Percentiles rank a stretch among this genome's conserved stretches.
Evolutionary conservation across 1,284 basidiomycete species (phyloP).

Genomic region (Retiboletus flavoniger): DNA sequence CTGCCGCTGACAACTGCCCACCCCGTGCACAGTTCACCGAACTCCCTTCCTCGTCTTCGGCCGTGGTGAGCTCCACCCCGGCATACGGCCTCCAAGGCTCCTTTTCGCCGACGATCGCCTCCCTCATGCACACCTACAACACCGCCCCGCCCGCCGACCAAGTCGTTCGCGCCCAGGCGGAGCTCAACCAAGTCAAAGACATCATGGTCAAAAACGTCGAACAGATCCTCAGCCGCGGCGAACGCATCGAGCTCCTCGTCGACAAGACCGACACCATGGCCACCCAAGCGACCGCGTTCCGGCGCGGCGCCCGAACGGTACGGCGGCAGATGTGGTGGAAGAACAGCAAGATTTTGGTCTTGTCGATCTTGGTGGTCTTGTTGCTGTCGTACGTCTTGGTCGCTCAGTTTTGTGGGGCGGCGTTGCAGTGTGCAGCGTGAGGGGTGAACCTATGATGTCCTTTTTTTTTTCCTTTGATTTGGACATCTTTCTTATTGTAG

Average conservation of each 20-base stretch:
- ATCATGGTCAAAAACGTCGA: conserved; percentile 98
- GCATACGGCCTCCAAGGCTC: conserved; percentile 67
- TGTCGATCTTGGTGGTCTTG: conserved; percentile 72
- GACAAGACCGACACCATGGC: conserved; percentile 98
- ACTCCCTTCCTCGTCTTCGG: conserved; percentile 49
- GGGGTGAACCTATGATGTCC: neutral
- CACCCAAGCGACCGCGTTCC: conserved; percentile 93
- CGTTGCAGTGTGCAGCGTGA: conserved; percentile 56
- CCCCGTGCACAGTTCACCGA: conserved; percentile 60
- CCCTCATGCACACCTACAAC: conserved; percentile 85
- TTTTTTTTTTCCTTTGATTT: neutral
- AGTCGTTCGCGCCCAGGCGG: conserved; percentile 84
- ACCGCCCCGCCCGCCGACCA: conserved; percentile 90
- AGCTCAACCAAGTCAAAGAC: conserved; percentile 92
- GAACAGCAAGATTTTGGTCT: conserved; percentile 74
- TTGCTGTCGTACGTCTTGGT: conserved; percentile 76
- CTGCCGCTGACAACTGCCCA: neutral
- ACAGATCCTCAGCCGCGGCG: conserved; percentile 90
- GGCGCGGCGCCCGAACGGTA: conserved; percentile 83
- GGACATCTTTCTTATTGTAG: conserved; percentile 6
- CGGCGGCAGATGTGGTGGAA: conserved; percentile 98
- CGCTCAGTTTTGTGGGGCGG: conserved; percentile 85
- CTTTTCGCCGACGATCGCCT: conserved; percentile 63
- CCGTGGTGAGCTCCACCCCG: conserved; percentile 40
- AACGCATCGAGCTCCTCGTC: conserved; percentile 93